These are phyloP conservation scores for Cunninghamia lanceolata DNA, from an alignment of 75 land plant genomes.

Conservation along the genomic window DNA sequence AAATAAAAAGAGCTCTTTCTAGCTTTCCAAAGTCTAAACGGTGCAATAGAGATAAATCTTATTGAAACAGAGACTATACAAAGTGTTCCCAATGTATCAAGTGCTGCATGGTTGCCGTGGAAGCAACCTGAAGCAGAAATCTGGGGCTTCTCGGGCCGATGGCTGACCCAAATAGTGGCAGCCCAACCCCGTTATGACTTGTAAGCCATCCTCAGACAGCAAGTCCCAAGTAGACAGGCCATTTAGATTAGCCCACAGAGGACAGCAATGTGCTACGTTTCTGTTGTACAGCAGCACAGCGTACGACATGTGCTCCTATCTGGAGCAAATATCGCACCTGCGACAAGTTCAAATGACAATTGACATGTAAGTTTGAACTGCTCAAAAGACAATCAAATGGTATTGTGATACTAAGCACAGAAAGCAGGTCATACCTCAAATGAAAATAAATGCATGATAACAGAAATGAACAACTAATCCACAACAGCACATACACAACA, in stretches of 20 bases:
- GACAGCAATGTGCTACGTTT: conserved; percentile 46
- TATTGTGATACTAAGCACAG: conserved; percentile 1
- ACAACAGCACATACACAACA: not conserved
- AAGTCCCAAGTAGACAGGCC: conserved; percentile 59
- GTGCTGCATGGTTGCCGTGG: conserved; percentile 74
- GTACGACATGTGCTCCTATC: conserved; percentile 99
- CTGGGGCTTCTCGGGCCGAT: conserved; percentile 49
- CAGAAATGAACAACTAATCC: not conserved
- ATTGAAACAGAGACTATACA: conserved; percentile 18
- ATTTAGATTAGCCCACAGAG: conserved; percentile 69
- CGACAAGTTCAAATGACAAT: conserved; percentile 69
- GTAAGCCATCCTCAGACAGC: conserved; percentile 57
- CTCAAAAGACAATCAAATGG: conserved; percentile 16
- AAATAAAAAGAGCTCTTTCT: not conserved
- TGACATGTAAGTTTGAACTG: conserved; percentile 42
- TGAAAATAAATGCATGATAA: not conserved
- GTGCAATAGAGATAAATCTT: not conserved
- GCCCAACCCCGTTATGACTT: conserved; percentile 46
- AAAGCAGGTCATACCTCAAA: not conserved
- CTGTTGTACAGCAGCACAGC: conserved; percentile 74
- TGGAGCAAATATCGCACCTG: conserved; percentile 99
- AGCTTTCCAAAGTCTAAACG: not conserved
- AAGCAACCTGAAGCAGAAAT: conserved; percentile 79
- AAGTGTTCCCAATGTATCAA: conserved; percentile 30
- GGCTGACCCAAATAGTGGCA: conserved; percentile 42